A percentile compares a stretch with the other conserved stretches of the same genome.
Evolutionary conservation across 768 basidiomycete species (phyloP).

Genomic region (Boletus insuetus): DNA sequence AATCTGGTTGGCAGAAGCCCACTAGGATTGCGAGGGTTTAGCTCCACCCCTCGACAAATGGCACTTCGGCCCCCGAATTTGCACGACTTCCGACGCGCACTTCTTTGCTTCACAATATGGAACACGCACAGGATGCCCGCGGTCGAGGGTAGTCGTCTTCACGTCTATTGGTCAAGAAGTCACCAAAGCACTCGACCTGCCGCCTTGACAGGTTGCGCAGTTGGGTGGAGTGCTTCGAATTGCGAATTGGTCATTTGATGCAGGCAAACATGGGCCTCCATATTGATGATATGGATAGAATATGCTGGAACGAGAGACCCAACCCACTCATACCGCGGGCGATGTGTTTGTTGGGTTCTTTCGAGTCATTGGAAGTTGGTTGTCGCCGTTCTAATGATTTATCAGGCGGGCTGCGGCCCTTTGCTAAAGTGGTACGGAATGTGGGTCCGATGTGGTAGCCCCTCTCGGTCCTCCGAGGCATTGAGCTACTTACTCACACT

Average conservation of each 20-base stretch:
- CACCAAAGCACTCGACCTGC: background rate
- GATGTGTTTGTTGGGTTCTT: conserved; percentile 15
- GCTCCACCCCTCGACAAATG: conserved; percentile 22
- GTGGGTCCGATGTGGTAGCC: conserved; percentile 17
- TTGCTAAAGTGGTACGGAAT: conserved; percentile 1
- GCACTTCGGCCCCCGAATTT: conserved; percentile 9
- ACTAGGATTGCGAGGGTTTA: background rate
- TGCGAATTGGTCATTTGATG: conserved; percentile 29
- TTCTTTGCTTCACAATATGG: conserved; percentile 21
- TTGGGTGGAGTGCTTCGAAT: conserved; percentile 27
- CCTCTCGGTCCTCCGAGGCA: conserved; percentile 16
- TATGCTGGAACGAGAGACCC: conserved; percentile 3
- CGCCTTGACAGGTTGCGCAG: conserved; percentile 12
- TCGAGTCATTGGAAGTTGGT: background rate
- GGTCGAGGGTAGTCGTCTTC: conserved; percentile 24
- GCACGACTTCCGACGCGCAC: conserved; percentile 17
- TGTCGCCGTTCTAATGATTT: conserved; percentile 20
- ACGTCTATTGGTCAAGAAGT: conserved; percentile 25
- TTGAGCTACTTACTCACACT: background rate
- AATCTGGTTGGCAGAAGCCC: conserved; percentile 2
- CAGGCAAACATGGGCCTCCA: conserved; percentile 8
- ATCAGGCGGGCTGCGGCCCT: conserved; percentile 25
- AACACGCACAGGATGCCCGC: conserved; percentile 30
- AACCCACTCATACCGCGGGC: conserved; percentile 23
- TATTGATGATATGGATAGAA: conserved; percentile 14